Evolutionary conservation across 306 rosid species (phyloP), one percentile per base, ranked within the genome.

Genomic region (Quercus mongolica): DNA sequence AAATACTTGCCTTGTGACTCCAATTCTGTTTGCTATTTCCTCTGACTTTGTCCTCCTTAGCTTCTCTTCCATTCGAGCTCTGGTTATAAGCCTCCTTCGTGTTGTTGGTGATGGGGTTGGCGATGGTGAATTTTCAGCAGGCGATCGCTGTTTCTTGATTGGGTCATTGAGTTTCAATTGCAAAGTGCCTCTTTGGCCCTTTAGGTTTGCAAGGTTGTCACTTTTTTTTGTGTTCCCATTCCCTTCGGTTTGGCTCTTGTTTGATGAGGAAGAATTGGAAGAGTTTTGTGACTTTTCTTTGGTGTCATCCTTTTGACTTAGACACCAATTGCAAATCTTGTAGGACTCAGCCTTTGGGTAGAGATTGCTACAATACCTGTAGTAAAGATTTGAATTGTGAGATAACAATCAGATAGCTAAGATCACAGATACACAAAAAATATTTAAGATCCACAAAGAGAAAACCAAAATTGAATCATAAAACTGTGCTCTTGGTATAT

Each of bases 261-360:
- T 59, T 3, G 97, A 87, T 0, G 97, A 91, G 9, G 99, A 91
- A 3, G 97, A 92, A 69, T 90, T 93, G 11, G 97, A 90, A 0
- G 97, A 91, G 28, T 92, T 88, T 23, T 83, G 95, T 7, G 97
- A 89, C 69, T 87, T 89, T 25, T 90, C 90, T 76, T 85, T 88
- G 2, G 83, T 51, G 19, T 88, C 89, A 15, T 92, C 89, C 52
- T 84, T 89, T 78, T 76, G 91, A 76, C 64, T 88, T 80, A 92
- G 80, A 85, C 98, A 95, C 99, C 99, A 95, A 59, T 95, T 95
- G 91, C 99, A 95, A 2, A 85, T 85, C 85, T 83, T 73, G 56
- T 84, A 57, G 2, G 85, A 74, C 49, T 90, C 98, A 0, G 80
- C 82, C 25, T 85, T 85, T 2, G 99, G 99, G 86, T 91, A 95